phyloP scores from a whole-genome alignment of 1,284 basidiomycete genomes.

The Sphaerobolus stellatus region DNA sequence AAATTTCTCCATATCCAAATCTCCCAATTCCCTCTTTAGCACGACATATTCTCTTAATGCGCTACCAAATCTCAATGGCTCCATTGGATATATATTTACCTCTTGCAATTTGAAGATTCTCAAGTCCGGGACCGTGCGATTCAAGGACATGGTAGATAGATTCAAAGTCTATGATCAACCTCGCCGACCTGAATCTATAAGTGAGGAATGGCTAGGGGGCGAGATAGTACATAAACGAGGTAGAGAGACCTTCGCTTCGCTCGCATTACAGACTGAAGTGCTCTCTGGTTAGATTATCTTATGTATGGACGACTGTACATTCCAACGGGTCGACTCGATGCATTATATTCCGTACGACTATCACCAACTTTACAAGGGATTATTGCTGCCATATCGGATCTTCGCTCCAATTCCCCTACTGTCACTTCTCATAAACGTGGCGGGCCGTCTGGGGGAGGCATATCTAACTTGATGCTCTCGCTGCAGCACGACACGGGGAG shows the following conservation, averaged over 20 bases:
- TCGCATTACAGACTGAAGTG: not conserved
- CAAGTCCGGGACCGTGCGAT: conserved; percentile 69
- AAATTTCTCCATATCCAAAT: conserved; percentile 82
- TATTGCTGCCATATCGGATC: conserved; percentile 75
- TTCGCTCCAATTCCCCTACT: conserved; percentile 64
- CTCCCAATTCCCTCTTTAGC: conserved; percentile 86
- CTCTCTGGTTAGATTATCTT: conserved; percentile 66
- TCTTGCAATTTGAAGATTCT: conserved; percentile 77
- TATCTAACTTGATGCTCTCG: conserved; percentile 82
- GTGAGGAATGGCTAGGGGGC: conserved; percentile 79
- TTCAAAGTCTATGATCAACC: conserved; percentile 83
- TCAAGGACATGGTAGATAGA: conserved; percentile 86
- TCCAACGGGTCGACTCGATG: conserved; percentile 85
- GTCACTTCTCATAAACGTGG: conserved; percentile 68
- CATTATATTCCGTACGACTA: conserved; percentile 82
- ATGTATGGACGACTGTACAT: conserved; percentile 92
- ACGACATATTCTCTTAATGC: conserved; percentile 92
- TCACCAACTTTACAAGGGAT: conserved; percentile 69
- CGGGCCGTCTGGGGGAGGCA: conserved; percentile 41
- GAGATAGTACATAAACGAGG: conserved; percentile 75
- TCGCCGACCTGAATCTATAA: conserved; percentile 67
- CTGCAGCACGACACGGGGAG: conserved; percentile 91
- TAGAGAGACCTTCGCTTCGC: conserved; percentile 27
- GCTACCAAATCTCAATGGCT: conserved; percentile 88
- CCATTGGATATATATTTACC: conserved; percentile 90